A percentile compares a stretch with the other conserved stretches of the same genome.
These are phyloP conservation scores for Fusarium neocosmosporiellum DNA, from an alignment of 2,329 filamentous ascomycete species.

Conservation along the genomic window DNA sequence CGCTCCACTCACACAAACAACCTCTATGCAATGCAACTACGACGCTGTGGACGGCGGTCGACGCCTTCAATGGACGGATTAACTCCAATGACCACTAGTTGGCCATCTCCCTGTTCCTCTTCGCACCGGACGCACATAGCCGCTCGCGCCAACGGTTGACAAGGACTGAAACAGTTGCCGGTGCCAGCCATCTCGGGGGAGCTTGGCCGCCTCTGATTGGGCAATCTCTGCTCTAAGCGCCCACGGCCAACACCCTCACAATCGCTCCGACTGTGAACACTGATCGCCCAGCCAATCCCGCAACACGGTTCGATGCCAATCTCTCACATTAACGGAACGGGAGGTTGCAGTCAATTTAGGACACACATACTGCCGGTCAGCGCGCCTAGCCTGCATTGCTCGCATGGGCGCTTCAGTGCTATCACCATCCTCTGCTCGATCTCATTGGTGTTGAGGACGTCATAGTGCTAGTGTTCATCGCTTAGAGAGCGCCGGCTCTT, in stretches of 20 bases:
- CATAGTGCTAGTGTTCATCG: constrained; percentile 22
- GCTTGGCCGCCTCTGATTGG: constrained; percentile 33
- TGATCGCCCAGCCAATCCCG: constrained; percentile 33
- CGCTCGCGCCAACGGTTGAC: constrained; percentile 33
- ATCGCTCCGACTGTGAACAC: constrained; percentile 5
- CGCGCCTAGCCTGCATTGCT: constrained; percentile 42
- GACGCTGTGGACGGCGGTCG: background rate
- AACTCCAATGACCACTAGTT: background rate
- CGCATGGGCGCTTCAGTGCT: constrained; percentile 39
- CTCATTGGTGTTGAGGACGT: constrained; percentile 32
- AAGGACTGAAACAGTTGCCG: constrained; percentile 30
- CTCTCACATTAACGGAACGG: constrained; percentile 22
- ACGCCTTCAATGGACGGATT: constrained; percentile 3
- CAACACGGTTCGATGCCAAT: constrained; percentile 15
- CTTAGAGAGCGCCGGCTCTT: constrained; percentile 19
- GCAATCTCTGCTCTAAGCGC: constrained; percentile 32
- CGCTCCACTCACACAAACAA: background rate
- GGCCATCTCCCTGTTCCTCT: constrained; percentile 10
- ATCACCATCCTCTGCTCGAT: constrained; percentile 21
- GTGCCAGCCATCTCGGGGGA: constrained; percentile 23
- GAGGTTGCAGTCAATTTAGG: constrained; percentile 26
- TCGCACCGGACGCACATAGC: constrained; percentile 27
- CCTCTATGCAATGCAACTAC: background rate
- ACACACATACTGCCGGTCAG: constrained; percentile 1
- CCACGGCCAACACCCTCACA: constrained; percentile 21